phyloP scores from a whole-genome alignment of 768 basidiomycete genomes.

The Trametes elegans region DNA sequence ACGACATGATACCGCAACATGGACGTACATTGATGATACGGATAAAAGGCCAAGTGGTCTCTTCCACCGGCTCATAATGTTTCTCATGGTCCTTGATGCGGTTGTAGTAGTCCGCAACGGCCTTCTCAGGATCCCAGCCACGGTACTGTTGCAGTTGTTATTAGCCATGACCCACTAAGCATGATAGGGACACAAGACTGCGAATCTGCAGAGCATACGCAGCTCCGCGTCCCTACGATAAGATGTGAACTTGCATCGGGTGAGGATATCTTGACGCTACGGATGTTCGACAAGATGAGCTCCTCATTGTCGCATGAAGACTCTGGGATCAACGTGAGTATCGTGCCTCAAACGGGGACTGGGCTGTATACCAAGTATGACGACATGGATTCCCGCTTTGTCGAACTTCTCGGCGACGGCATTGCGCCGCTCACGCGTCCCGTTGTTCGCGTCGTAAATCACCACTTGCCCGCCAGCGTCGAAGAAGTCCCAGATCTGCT shows the following conservation, averaged over 20 bases:
- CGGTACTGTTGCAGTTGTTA: slow-evolving; percentile 63
- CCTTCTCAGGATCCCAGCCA: slow-evolving; percentile 89
- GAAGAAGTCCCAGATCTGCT: slow-evolving; percentile 88
- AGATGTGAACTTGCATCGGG: slow-evolving; percentile 71
- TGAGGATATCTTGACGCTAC: slow-evolving; percentile 96
- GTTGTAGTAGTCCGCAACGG: slow-evolving; percentile 88
- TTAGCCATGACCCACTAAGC: not conserved
- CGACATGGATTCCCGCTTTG: slow-evolving; percentile 83
- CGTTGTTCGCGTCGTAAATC: slow-evolving; percentile 98
- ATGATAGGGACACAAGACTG: too few relatives aligned
- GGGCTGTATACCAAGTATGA: slow-evolving; percentile 71
- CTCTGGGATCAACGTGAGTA: slow-evolving; percentile 48
- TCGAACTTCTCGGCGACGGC: slow-evolving; percentile 83
- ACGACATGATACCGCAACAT: not conserved
- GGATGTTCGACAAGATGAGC: slow-evolving; percentile 91
- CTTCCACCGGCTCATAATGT: slow-evolving; percentile 89
- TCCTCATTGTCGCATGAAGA: slow-evolving; percentile 88
- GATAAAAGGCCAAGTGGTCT: slow-evolving; percentile 89
- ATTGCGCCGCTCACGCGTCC: slow-evolving; percentile 63
- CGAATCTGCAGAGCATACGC: too few relatives aligned
- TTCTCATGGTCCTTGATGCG: slow-evolving; percentile 86
- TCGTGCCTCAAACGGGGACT: not conserved
- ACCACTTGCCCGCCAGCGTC: slow-evolving; percentile 88
- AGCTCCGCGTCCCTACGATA: not conserved
- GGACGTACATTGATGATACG: slow-evolving; percentile 82